Evolutionary conservation across 2,329 filamentous ascomycete genomes (phyloP).

Genomic region (Xylariaceae sp.): DNA sequence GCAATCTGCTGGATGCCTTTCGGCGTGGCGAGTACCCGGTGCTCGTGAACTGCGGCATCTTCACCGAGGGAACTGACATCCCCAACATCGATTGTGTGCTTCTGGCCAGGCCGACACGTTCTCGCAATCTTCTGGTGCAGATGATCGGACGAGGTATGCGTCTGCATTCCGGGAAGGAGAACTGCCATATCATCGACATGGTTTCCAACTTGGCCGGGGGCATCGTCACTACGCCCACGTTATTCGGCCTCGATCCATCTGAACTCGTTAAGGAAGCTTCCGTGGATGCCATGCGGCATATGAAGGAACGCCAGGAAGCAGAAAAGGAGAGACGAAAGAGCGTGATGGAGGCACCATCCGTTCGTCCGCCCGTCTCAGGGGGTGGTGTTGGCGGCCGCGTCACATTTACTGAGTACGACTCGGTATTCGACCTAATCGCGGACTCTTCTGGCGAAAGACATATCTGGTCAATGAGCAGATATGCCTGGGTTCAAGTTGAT

Average conservation of each 20-base stretch:
- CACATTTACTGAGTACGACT: constrained; percentile 84
- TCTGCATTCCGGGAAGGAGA: constrained; percentile 67
- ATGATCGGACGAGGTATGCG: constrained; percentile 97
- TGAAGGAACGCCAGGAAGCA: constrained; percentile 41
- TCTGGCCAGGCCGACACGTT: constrained; percentile 79
- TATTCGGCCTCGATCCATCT: constrained; percentile 84
- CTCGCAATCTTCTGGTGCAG: constrained; percentile 87
- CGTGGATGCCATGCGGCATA: constrained; percentile 50
- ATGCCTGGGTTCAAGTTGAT: constrained; percentile 79
- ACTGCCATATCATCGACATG: constrained; percentile 96
- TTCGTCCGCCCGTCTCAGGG: background rate
- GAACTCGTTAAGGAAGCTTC: constrained; percentile 65
- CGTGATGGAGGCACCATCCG: constrained; percentile 12
- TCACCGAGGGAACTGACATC: constrained; percentile 96
- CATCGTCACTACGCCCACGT: constrained; percentile 80
- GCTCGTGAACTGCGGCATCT: constrained; percentile 89
- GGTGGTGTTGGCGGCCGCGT: constrained; percentile 35
- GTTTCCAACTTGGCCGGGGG: constrained; percentile 78
- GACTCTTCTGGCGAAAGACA: constrained; percentile 73
- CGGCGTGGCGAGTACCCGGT: constrained; percentile 72
- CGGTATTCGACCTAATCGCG: constrained; percentile 80
- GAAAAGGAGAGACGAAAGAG: constrained; percentile 35
- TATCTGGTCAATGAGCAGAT: constrained; percentile 65
- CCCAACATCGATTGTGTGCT: constrained; percentile 94
- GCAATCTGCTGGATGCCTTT: constrained; percentile 67